These are phyloP conservation scores for Cucumis variabilis DNA, from an alignment of 331 rosid genomes.

Conservation along the genomic window DNA sequence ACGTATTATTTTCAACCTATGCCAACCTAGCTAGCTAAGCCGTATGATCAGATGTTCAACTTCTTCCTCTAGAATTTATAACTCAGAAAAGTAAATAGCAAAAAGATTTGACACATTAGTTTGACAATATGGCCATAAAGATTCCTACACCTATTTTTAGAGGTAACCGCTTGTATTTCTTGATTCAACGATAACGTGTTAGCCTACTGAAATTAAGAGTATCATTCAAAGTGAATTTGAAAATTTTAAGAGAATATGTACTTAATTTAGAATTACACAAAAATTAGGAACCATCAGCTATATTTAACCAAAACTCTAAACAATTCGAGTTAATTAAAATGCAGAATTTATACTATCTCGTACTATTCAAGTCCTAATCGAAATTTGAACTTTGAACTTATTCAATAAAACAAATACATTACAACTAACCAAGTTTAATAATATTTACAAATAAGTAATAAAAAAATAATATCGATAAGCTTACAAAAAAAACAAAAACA, in stretches of 20 bases:
- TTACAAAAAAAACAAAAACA: too few species aligned
- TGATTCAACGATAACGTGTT: too few species aligned
- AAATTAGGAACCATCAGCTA: neutral
- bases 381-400: neutral
- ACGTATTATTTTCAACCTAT: too few species aligned
- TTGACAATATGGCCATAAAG: neutral
- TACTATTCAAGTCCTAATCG: too few species aligned
- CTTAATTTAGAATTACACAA: neutral
- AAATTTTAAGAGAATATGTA: neutral
- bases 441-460: too few species aligned
- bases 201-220: too few species aligned
- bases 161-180: too few species aligned
- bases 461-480: neutral
- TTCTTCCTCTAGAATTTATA: too few species aligned
- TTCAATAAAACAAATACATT: neutral
- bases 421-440: neutral
- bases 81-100: neutral
- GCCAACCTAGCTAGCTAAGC: too few species aligned
- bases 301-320: neutral
- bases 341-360: neutral
- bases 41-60: too few species aligned
- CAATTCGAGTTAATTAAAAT: neutral
- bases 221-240: neutral
- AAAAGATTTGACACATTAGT: too few species aligned
- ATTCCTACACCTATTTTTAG: neutral